Evolutionary conservation across 2,329 filamentous ascomycete genomes (phyloP), one percentile per base, ranked within the genome.

Genomic region (Diaporthe sp.): DNA sequence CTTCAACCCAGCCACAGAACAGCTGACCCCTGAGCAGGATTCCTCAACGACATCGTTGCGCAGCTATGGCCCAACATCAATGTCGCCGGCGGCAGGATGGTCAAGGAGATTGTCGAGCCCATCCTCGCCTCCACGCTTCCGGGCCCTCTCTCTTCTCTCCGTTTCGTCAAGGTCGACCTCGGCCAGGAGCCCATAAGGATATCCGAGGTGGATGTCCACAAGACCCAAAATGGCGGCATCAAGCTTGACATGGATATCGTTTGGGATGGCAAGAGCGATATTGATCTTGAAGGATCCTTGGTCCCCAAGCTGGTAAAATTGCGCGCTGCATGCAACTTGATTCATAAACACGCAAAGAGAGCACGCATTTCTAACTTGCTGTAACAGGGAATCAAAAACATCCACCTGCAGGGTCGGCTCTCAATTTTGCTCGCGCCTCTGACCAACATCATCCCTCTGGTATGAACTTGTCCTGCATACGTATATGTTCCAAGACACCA

Each of bases 11-110:
- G 34, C 10, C 37, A 17, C 49, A 57, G 17, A 37, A 9, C 28
- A 39, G 49, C 62, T 79, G 39, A 80, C 31, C 65, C 39, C 34
- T 31, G n/a, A 7, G 17, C 53, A 82, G 82, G 81, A 34, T 88
- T 88, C 77, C 82, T 88, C 70, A 88, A 88, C 77, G 86, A 88
- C 75, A 85, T 88, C 44, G 82, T 88, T 51, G 82, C 78, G 19
- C 85, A 87, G 73, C 79, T 88, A 79, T 88, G 87, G 87, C 87
- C 87, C 49, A 88, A 88, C 78, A 87, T 88, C 80, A 84, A 82
- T 58, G 82, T 86, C 7, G 86, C 85, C 28, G 85, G 83, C 55
- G 81, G 82, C 78, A 81, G 82, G 61, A 88, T 87, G 81, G 80
- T 84, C 57, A 88, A 88, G 76, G 83, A 87, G 7, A 85, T 86